Evolutionary conservation across 805 yeast species (phyloP), one percentile per base, ranked within the genome.

Genomic region (Candida montana): DNA sequence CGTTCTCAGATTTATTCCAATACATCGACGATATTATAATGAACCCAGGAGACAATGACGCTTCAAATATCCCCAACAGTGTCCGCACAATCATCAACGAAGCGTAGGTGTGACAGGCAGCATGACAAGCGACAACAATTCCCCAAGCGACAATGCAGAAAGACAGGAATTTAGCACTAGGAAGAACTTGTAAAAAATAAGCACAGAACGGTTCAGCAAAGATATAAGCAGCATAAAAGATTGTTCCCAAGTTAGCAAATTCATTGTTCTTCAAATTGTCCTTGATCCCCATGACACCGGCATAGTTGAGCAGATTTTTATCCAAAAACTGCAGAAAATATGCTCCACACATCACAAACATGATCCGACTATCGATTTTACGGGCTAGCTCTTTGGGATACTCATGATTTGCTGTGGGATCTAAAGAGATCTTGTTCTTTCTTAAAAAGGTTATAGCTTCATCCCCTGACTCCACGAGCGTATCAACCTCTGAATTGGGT

Each of bases 261-360:
- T 77, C 73, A 31, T 74, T 65, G 7, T 70, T 64, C 30, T 63
- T 61, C 46, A 76, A 62, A 50, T 75, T 67, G 2, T 64, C 55
- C 51, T 71, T 74, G 49, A 79, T 75, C 1, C 83, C 83, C 82
- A 79, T 74, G 1, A 79, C 78, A 13, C 80, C 80, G 3, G 84
- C 80, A 52, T 78, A 76, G 47, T 78, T 77, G 31, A 75, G 58
- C 38, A 79, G 58, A n/a, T 75, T 67, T 51, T 79, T 79, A 49
- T 79, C 85, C 42, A 78, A 59, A 49, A 75, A 75, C 61, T 78
- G 81, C 15, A 77, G 58, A 42, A 78, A 70, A 49, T 79, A 79
- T 12, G 76, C 69, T 29, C 68, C 62, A 48, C 81, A 74, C 49
- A 79, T 56, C 23, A 77, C 58, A 0, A 79, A 68, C 55, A 77